These are phyloP conservation scores for Endocladia muricata DNA, from an alignment of 31 red algal species.

Conservation along the genomic window DNA sequence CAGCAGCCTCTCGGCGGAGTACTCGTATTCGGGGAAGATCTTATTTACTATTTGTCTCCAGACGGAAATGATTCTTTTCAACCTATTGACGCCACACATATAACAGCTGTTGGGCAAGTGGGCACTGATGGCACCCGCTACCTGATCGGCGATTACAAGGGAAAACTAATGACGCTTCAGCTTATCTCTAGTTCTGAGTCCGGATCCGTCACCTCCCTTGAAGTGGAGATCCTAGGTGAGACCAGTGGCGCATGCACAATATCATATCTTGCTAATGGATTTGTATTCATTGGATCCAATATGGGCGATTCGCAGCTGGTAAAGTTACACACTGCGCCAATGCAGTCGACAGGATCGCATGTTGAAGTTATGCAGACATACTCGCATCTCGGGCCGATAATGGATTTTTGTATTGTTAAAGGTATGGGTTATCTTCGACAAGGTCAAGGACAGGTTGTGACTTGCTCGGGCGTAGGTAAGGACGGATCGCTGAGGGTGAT, in stretches of 20 bases:
- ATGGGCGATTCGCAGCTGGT: constrained; percentile 91
- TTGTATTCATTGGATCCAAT: constrained; percentile 85
- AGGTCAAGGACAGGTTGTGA: constrained; percentile 91
- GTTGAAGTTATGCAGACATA: constrained; percentile 87
- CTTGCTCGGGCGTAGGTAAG: constrained; percentile 87
- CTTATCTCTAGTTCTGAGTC: constrained; percentile 26
- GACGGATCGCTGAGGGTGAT: constrained; percentile 91
- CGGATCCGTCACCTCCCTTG: constrained; percentile 20
- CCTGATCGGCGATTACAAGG: constrained; percentile 88
- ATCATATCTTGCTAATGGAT: constrained; percentile 83
- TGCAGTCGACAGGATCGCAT: constrained; percentile 42
- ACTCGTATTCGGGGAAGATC: constrained; percentile 77
- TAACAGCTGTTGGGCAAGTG: constrained; percentile 56
- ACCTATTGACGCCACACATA: constrained; percentile 68
- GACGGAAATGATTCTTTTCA: constrained; percentile 31
- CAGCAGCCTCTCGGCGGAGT: constrained; percentile 68
- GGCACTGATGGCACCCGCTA: constrained; percentile 75
- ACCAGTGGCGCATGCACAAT: constrained; percentile 73
- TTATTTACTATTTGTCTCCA: constrained; percentile 52
- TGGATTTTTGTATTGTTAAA: constrained; percentile 93
- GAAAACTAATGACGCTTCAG: constrained; percentile 81
- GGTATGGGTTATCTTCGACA: constrained; percentile 76
- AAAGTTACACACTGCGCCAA: constrained; percentile 30
- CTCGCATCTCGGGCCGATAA: constrained; percentile 91
- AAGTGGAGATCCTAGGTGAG: constrained; percentile 81